Base-by-base conservation (phyloP, 2,329 filamentous ascomycete species). In the Pseudogymnoascus pannorum region DNA sequence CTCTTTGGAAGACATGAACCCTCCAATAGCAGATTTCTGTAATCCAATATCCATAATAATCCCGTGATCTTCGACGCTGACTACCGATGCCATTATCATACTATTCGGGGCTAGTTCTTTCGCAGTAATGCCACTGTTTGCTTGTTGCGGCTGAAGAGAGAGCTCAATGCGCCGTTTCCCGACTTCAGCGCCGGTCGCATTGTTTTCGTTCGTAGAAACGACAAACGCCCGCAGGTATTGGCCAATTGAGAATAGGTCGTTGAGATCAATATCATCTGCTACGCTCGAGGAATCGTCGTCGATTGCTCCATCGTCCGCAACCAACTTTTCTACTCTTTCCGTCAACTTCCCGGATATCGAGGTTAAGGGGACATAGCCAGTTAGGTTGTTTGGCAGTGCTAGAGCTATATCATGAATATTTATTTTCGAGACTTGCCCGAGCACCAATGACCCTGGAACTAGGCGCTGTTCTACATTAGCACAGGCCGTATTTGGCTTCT, bases 11-110 rank as follows among this genome's bases (percentile, higher is more conserved):
- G 91, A 84, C 70, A 99, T 80, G 75, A 99, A 99, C 2, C 90
- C 94, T 65, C 86, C 87, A 59, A 92, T 73, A 36, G 84, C 81
- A 31, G 81, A 76, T 60, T 86, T 84, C 35, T 86, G 79, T 5
- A 97, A 78, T 16, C 91, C 91, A 36, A 97, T 76, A 68, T 97
- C 91, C 91, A 99, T 96, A 61, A 97, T 84, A 62, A 94, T 82
- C 64, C 94, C 94, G 70, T 96, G 92, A 69, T 99, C 95, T 74
- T 99, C 93, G n/a, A 95, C 88, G 74, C 93, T 99, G 58, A 83
- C 76, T 24, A 99, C 87, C 0, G 92, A 88, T 1, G 92, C 93
- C 81, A 97, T 95, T 18, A 97, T 78, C 51, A 89, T 92, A 66
- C 80, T 81, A 70, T 96, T 88, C 40, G 82, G 75, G 8, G 94